Evolutionary conservation across 2,329 filamentous ascomycete species (phyloP).

Genomic region (Pseudogymnoascus sp.): DNA sequence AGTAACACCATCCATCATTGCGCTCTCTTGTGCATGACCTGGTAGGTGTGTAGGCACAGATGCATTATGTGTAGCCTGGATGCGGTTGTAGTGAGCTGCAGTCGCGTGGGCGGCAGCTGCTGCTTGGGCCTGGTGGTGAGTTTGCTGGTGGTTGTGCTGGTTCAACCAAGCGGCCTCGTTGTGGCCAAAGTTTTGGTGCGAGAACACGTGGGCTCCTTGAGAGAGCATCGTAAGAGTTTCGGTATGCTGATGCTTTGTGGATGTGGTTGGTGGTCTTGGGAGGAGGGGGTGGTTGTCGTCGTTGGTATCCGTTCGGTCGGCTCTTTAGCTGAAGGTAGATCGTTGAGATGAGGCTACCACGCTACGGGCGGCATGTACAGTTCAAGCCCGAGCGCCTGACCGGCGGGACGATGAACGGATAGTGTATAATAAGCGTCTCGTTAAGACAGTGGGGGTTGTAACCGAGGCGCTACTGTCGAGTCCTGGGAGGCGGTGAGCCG

Average conservation of each 20-base stretch:
- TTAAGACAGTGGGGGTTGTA: slow-evolving; percentile 8
- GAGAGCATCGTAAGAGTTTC: slow-evolving; percentile 44
- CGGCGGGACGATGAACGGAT: not conserved
- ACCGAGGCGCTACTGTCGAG: slow-evolving; percentile 9
- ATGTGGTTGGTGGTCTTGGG: not conserved
- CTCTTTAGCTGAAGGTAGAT: slow-evolving; percentile 10
- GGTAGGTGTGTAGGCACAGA: slow-evolving; percentile 28
- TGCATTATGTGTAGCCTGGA: slow-evolving; percentile 54
- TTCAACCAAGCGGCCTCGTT: slow-evolving; percentile 62
- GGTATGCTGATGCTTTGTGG: not conserved
- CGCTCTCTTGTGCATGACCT: slow-evolving; percentile 47
- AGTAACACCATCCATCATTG: slow-evolving; percentile 62
- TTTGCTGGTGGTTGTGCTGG: slow-evolving; percentile 35
- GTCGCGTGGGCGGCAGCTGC: slow-evolving; percentile 27
- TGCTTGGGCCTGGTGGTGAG: slow-evolving; percentile 33
- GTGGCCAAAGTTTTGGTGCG: slow-evolving; percentile 48
- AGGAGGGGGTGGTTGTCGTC: not conserved
- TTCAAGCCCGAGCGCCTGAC: slow-evolving; percentile 11
- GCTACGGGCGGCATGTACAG: not conserved
- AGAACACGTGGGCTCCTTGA: slow-evolving; percentile 54
- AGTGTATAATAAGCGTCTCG: slow-evolving; percentile 7
- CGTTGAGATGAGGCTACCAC: slow-evolving; percentile 10
- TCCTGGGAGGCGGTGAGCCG: slow-evolving; percentile 4
- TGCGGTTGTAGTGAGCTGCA: slow-evolving; percentile 60
- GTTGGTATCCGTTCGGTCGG: slow-evolving; percentile 1